Evolutionary conservation across 2,329 filamentous ascomycete species (phyloP), one percentile per base, ranked within the genome.

Genomic region (Apiospora koreana): DNA sequence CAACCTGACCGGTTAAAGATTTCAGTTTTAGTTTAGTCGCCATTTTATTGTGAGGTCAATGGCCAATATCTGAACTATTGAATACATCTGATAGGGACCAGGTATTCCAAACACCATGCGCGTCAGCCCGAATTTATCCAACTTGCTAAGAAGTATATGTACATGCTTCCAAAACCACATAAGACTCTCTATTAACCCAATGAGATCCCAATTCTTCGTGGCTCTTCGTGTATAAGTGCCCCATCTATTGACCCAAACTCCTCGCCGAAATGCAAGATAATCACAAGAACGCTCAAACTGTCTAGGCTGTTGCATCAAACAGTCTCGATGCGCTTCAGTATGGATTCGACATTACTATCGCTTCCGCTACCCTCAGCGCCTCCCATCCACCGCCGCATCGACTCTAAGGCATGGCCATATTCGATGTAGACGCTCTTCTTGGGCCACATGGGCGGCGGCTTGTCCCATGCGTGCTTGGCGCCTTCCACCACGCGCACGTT

Each of bases 381-480:
- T 4, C 28, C 28, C 66, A 76, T 38, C 84, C 84, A 86, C 14
- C 76, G 74, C 62, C 80, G 80, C 23, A 86, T 80, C 12, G 79
- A 77, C 41, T 81, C 76, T 0, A 83, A 80, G 3, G 85, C 82
- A 65, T 82, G 81, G n/a, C 77, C 77, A 69, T 86, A 86, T 72
- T 86, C 85, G n/a, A 81, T 74, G n/a, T 71, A 73, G 18, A 85
- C 84, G 42, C 80, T 84, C 25, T 80, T 79, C 68, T 86, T 86
- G 10, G 82, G 82, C 1, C 80, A 73, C 72, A 86, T 77, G 3
- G 84, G 83, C 2, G 81, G 80, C 0, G 84, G 84, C 58, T 85
- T 85, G 71, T 86, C 84, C 85, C 85, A 86, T 1, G 79, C 85
- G 70, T 86, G 85, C 70, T 82, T 82, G 73, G 86, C 84, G 12